Conservation (phyloP, 2,329 filamentous ascomycete species). For the Biscogniauxia sp. region DNA sequence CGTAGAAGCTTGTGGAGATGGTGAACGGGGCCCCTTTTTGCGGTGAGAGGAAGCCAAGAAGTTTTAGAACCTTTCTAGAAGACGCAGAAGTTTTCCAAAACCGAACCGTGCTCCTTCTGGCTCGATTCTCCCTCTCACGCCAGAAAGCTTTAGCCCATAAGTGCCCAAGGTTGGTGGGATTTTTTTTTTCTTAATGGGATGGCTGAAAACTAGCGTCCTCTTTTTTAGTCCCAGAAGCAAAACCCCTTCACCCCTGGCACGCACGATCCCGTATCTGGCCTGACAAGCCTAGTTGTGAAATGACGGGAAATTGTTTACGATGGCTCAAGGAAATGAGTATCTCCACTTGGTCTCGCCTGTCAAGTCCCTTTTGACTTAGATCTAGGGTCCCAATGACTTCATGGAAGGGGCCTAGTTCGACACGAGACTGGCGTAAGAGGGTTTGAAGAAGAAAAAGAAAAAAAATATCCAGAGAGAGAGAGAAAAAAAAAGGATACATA, state of each 20-base stretch:
- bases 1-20: not conserved
- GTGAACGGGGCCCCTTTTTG: not conserved
- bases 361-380: constrained; percentile 11
- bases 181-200: not conserved
- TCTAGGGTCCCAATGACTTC: constrained; percentile 22
- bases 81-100: not conserved
- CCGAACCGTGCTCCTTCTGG: not conserved
- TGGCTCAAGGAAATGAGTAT: constrained; percentile 9
- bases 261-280: not conserved
- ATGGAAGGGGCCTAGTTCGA: constrained; percentile 6
- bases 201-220: not conserved
- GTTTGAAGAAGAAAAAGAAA: constrained; percentile 9
- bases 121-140: not conserved
- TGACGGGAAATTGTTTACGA: constrained; percentile 1
- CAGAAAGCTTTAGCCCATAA: not conserved
- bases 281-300: not conserved
- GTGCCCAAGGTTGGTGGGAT: not conserved
- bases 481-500: no score
- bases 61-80: constrained; percentile 20
- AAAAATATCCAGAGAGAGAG: no score
- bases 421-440: constrained; percentile 2
- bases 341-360: constrained; percentile 12
- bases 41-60: constrained; percentile 8
- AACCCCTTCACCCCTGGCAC: not conserved
- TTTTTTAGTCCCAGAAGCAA: not conserved